phyloP scores from a whole-genome alignment of 176 grass and related monocot genomes.

The Dactylis glomerata region DNA sequence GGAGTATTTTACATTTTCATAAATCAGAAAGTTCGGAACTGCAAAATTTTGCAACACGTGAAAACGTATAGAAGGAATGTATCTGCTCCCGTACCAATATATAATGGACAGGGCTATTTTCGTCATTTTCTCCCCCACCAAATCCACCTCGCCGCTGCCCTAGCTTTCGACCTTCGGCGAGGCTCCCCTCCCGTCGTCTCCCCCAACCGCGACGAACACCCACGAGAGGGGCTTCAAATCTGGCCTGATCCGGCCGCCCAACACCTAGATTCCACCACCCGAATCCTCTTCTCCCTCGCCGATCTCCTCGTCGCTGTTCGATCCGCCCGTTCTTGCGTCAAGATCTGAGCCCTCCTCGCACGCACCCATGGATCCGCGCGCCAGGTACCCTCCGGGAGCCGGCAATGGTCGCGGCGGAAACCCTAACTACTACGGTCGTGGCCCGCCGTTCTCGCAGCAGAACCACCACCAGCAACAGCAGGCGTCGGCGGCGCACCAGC shows the following conservation, averaged over 20 bases:
- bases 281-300: not conserved
- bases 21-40: too few relatives aligned
- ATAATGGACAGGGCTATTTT: too few relatives aligned
- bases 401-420: constrained; percentile 62
- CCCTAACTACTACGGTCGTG: constrained; percentile 48
- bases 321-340: not conserved
- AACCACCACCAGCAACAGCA: constrained; percentile 55
- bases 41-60: too few relatives aligned
- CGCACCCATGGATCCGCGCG: constrained; percentile 70
- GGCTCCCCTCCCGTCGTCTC: constrained; percentile 9
- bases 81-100: too few relatives aligned
- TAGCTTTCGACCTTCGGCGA: constrained; percentile 28
- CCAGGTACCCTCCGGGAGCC: constrained; percentile 69
- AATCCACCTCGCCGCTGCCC: constrained; percentile 25
- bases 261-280: constrained; percentile 24
- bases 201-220: constrained; percentile 4
- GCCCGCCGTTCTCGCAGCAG: constrained; percentile 31
- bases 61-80: too few relatives aligned
- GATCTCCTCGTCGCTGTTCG: constrained; percentile 21
- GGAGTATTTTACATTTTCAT: too few relatives aligned
- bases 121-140: not conserved
- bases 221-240: constrained; percentile 25
- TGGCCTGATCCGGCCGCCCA: constrained; percentile 21
- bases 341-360: constrained; percentile 27
- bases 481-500: constrained; percentile 33